Percentiles rank a stretch among this genome's conserved stretches.
Evolutionary conservation across 768 basidiomycete genomes (phyloP).

Genomic region (Cytidiella melzeri): DNA sequence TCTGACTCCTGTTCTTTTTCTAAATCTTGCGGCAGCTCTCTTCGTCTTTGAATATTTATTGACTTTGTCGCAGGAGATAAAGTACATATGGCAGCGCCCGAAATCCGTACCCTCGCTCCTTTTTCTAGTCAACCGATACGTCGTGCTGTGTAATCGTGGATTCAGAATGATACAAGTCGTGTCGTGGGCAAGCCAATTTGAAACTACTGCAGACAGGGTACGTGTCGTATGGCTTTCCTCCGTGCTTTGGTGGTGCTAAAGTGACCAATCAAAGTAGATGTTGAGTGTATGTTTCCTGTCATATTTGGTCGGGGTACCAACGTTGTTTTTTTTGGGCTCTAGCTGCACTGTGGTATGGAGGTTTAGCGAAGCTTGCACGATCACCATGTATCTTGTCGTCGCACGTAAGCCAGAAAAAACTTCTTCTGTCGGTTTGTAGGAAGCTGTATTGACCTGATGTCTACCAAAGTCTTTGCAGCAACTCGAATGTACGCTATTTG

Average conservation of each 20-base stretch:
- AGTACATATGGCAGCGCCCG: constrained; percentile 3
- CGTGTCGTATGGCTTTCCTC: no score
- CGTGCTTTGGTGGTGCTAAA: no score
- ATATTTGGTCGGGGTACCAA: background rate
- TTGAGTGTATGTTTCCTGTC: no score
- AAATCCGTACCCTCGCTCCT: constrained; percentile 1
- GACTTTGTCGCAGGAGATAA: constrained; percentile 7
- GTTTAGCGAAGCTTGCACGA: constrained; percentile 2
- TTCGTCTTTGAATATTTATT: constrained; percentile 5
- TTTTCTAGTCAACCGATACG: constrained; percentile 9
- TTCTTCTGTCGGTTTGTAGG: no score
- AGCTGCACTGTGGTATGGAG: constrained; percentile 3
- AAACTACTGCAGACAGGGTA: background rate
- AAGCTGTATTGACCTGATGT: no score
- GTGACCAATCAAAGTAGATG: no score
- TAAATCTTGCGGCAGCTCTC: background rate
- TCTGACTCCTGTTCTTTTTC: background rate
- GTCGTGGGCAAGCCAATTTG: background rate
- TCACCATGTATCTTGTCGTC: constrained; percentile 3
- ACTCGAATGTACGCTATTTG: constrained; percentile 6
- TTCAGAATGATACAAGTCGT: background rate
- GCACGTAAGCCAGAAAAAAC: constrained; percentile 2
- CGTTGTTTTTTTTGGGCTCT: no score
- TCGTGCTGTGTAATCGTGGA: background rate
- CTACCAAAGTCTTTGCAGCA: constrained; percentile 2